Base-by-base conservation (phyloP, 495 filamentous ascomycete genomes). In the Hyaloscypha hepaticicola region DNA sequence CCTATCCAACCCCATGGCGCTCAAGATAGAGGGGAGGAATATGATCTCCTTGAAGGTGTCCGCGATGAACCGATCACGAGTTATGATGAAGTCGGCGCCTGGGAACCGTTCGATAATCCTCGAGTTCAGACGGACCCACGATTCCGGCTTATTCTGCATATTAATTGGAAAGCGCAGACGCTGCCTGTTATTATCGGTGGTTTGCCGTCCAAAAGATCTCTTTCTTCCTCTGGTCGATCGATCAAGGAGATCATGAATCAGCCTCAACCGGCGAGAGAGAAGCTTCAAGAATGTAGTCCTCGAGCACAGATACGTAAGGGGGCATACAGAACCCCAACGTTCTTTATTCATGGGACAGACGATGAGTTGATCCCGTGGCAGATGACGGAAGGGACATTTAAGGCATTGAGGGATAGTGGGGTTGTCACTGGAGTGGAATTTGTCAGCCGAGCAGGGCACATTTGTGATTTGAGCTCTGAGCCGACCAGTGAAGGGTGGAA, bases 281-380 rank as follows among this genome's bases (percentile, higher is more conserved):
- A 73, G 24, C 72, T 78, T 27, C 49, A 34, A 8, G 53, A 60
- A 0, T 61, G 76, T 53, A 78, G 76, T 67, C 78, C 78, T 0
- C 59, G 65, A 2, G 74, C 75, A 0, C 79, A 82, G 14, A 76
- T 83, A 19, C 49, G 21, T 0, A 22, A n/a, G 0, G 78, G 77
- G 1, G 66, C 55, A 1, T 82, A 82, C 65, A 16, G 61, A 0
- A 74, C 73, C 49, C 81, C 82, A 3, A 84, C 81, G 0, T 82
- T 80, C 74, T 24, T 83, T 12, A 73, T 84, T n/a, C 78, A 82
- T 58, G 77, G 79, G 14, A 75, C 67, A 0, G 31, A 45, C 6
- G 82, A 84, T 59, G 80, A 80, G 60, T 59, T 83, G 28, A 75
- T 82, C 28, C 79, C 80, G 1, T 80, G 75, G 74, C 59, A 79